phyloP scores from a whole-genome alignment of 2,329 filamentous ascomycete species.

The Cladophialophora yegresii region DNA sequence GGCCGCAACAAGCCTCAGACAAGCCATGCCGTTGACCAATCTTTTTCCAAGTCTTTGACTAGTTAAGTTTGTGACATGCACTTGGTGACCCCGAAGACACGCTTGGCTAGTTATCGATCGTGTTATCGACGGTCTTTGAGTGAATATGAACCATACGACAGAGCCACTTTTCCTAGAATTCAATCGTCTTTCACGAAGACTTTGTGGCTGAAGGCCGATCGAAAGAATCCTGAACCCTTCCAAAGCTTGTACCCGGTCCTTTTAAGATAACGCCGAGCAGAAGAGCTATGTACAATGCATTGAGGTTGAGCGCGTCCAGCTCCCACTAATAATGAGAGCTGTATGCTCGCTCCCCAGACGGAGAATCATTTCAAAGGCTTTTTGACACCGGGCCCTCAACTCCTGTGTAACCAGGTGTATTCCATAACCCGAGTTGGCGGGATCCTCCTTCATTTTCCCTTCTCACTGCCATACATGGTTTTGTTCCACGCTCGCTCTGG shows the following conservation, averaged over 20 bases:
- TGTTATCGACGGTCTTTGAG: not conserved
- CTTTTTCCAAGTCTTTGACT: not conserved
- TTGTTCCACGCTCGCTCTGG: constrained; percentile 25
- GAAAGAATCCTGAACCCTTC: not conserved
- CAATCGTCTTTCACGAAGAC: not conserved
- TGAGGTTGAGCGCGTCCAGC: not conserved
- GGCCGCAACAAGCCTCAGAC: not conserved
- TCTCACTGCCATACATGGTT: constrained; percentile 26
- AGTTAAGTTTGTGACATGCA: not conserved
- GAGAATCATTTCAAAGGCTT: not conserved
- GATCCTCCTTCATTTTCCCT: constrained; percentile 22
- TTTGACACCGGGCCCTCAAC: not conserved
- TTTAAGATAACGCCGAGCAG: not conserved
- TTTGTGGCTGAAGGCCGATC: not conserved
- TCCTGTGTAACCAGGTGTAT: not conserved
- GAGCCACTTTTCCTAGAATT: not conserved
- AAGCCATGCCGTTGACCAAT: not conserved
- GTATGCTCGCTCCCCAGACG: too few species aligned
- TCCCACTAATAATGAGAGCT: not conserved
- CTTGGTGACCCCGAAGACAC: not conserved
- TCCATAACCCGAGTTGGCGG: not conserved
- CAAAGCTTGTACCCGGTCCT: not conserved
- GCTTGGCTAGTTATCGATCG: not conserved
- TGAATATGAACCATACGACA: not conserved
- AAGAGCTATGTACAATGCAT: not conserved